Conservation (phyloP, 1,139 yeast species). For the Entelexis sorbosivorans region DNA sequence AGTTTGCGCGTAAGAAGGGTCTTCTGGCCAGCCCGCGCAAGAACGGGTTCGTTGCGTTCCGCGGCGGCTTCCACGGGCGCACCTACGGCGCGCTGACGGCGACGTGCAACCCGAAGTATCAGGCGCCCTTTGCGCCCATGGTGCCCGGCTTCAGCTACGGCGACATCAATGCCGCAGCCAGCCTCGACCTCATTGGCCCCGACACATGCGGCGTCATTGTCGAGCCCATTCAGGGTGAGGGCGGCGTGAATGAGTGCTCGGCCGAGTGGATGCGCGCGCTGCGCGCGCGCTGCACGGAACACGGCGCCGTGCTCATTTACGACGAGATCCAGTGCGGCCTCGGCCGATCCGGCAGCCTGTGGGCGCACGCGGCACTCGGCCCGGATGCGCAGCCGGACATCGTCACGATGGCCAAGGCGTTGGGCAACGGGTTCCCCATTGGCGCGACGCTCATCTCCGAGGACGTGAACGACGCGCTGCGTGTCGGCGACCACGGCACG, state of each 20-base stretch:
- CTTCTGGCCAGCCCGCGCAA: constrained; percentile 40
- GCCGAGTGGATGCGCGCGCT: constrained; percentile 54
- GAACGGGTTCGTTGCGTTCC: constrained; percentile 70
- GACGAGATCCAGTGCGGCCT: constrained; percentile 97
- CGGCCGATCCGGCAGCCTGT: constrained; percentile 81
- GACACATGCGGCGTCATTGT: constrained; percentile 86
- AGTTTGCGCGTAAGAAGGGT: constrained; percentile 72
- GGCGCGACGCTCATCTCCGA: constrained; percentile 88
- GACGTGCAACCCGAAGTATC: constrained; percentile 86
- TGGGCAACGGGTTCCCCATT: constrained; percentile 96
- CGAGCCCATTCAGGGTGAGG: constrained; percentile 97
- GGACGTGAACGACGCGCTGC: constrained; percentile 55
- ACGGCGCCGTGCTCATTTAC: constrained; percentile 68
- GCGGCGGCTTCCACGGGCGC: constrained; percentile 87
- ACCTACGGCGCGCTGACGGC: constrained; percentile 87
- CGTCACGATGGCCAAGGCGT: constrained; percentile 85
- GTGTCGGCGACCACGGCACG: constrained; percentile 95
- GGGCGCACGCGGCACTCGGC: constrained; percentile 80
- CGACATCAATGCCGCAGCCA: constrained; percentile 45
- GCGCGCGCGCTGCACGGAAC: constrained; percentile 54
- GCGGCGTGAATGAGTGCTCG: constrained; percentile 69
- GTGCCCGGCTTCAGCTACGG: constrained; percentile 72
- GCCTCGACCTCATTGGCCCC: constrained; percentile 54
- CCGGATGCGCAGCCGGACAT: constrained; percentile 85
- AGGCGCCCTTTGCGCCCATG: constrained; percentile 78